Conservation (phyloP, 805 yeast species). For the Hyphopichia homilentoma region DNA sequence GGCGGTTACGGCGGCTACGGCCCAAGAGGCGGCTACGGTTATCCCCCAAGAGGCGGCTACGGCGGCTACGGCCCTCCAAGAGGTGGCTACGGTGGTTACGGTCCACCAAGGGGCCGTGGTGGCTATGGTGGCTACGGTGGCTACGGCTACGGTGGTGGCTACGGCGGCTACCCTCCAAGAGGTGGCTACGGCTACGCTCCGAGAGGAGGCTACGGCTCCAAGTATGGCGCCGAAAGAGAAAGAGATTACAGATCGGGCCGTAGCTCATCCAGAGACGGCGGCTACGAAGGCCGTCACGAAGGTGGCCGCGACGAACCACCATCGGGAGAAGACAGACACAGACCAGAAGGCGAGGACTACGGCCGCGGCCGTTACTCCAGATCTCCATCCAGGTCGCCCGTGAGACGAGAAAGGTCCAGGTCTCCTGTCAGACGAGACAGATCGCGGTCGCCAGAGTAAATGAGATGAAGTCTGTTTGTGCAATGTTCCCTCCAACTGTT, state of each 20-base stretch:
- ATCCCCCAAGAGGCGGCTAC: conserved; percentile 20
- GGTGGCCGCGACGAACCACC: conserved; percentile 9
- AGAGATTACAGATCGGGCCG: conserved; percentile 5
- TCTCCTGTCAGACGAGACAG: no score
- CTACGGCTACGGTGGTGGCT: conserved; percentile 11
- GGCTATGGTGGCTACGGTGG: conserved; percentile 15
- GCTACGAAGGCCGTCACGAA: conserved; percentile 2
- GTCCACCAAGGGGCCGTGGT: conserved; percentile 17
- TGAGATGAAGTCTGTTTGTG: no score
- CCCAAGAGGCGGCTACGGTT: conserved; percentile 6
- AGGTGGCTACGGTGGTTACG: conserved; percentile 16
- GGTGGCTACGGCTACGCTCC: conserved; percentile 10
- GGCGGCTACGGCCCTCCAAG: conserved; percentile 9
- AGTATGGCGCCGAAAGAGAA: conserved; percentile 11
- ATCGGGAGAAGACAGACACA: conserved; percentile 8
- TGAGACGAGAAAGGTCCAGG: conserved; percentile 33
- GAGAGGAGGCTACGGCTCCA: conserved; percentile 6
- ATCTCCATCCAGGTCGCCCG: conserved; percentile 25
- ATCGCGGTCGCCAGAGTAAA: no score
- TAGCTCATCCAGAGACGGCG: conserved; percentile 2
- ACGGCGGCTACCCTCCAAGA: conserved; percentile 3
- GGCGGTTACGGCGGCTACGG: conserved; percentile 8
- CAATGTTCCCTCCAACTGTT: no score
- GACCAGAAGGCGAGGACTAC: conserved; percentile 13
- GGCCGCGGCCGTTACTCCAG: conserved; percentile 24